phyloP scores from a whole-genome alignment of 75 land plant species.

The Pinus tabuliformis region DNA sequence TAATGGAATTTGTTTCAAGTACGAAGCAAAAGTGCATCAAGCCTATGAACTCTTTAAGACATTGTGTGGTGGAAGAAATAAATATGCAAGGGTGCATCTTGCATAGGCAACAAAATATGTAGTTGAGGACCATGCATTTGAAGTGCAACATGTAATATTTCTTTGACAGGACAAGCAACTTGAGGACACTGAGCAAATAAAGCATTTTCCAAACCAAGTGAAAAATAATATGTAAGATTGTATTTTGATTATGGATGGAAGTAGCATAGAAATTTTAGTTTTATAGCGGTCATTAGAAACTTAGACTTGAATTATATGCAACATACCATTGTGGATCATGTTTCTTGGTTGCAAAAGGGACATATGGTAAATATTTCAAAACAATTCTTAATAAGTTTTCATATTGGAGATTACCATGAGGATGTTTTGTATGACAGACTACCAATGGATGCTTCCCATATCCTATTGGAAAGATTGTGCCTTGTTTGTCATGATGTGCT shows the following conservation, averaged over 20 bases:
- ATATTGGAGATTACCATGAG: not conserved
- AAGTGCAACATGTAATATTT: not conserved
- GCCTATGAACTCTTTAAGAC: not conserved
- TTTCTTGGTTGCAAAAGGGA: constrained; percentile 11
- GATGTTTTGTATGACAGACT: constrained; percentile 5
- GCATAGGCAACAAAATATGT: not conserved
- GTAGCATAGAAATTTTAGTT: not conserved
- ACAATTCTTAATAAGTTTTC: not conserved
- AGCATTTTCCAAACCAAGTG: not conserved
- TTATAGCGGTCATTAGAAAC: not conserved
- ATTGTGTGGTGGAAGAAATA: not conserved
- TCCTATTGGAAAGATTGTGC: not conserved
- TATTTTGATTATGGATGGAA: not conserved
- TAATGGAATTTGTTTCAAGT: not conserved
- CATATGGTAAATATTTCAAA: not conserved
- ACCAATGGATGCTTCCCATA: constrained; percentile 7
- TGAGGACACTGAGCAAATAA: not conserved
- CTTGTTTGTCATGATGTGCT: not conserved
- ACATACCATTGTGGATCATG: not conserved
- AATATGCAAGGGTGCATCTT: not conserved
- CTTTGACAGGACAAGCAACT: not conserved
- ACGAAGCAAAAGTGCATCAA: not conserved
- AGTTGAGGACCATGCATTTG: not conserved
- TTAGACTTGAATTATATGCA: not conserved
- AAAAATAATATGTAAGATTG: not conserved